These are phyloP conservation scores for Ustulina deusta DNA, from an alignment of 2,329 filamentous ascomycete genomes.

Conservation along the genomic window DNA sequence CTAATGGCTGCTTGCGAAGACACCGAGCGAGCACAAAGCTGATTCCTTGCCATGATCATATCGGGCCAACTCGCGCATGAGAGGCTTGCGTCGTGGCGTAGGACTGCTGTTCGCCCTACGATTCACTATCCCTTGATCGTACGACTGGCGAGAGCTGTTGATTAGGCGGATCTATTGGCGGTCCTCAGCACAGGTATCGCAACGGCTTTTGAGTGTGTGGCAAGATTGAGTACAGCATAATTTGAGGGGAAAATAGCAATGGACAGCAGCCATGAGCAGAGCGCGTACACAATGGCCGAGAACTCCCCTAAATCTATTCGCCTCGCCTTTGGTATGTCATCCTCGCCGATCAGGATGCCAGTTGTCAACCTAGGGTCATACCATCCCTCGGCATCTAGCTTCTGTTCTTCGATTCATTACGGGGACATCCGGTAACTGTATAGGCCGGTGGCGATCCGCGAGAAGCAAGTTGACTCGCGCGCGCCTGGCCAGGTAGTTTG, in stretches of 20 bases:
- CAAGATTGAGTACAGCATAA: background rate
- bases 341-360: background rate
- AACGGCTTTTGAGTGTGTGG: background rate
- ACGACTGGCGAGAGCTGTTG: background rate
- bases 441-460: background rate
- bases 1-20: constrained; percentile 6
- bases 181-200: background rate
- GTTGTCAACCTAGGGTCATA: background rate
- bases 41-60: background rate
- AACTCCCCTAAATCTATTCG: background rate
- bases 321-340: background rate
- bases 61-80: background rate
- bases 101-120: constrained; percentile 10
- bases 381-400: background rate
- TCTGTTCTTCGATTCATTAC: background rate
- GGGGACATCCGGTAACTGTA: constrained; percentile 1
- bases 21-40: constrained; percentile 10
- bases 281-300: background rate
- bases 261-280: background rate
- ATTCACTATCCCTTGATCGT: background rate
- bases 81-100: constrained; percentile 3
- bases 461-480: background rate
- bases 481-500: background rate
- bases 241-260: background rate
- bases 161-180: background rate